These are phyloP conservation scores for Hymenoscyphus fructigenus DNA, from an alignment of 2,329 filamentous ascomycete genomes.

Conservation along the genomic window DNA sequence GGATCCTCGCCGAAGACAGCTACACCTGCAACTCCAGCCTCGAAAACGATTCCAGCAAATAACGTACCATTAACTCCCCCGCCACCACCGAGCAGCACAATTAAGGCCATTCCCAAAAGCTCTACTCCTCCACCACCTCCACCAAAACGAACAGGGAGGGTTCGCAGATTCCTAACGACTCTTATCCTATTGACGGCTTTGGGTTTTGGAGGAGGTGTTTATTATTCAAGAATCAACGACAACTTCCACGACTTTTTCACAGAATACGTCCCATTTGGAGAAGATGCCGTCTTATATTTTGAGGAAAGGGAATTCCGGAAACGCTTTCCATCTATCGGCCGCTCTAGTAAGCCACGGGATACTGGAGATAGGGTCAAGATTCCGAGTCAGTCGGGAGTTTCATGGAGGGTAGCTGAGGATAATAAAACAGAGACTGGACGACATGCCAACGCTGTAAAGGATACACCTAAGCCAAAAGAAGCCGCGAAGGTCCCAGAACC, in stretches of 20 bases:
- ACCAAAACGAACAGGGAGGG: constrained; percentile 56
- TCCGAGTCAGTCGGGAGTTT: constrained; percentile 80
- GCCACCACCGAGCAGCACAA: constrained; percentile 31
- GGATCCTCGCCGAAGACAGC: constrained; percentile 13
- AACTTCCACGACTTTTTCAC: constrained; percentile 99
- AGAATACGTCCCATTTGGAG: constrained; percentile 91
- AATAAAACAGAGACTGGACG: constrained; percentile 51
- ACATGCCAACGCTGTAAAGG: constrained; percentile 56
- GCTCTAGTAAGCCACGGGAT: constrained; percentile 42
- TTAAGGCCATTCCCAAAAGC: constrained; percentile 38
- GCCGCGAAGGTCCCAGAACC: constrained; percentile 33
- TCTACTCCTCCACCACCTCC: constrained; percentile 41
- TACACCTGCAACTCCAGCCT: constrained; percentile 37
- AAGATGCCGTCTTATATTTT: constrained; percentile 91
- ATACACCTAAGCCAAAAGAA: constrained; percentile 28
- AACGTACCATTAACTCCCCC: constrained; percentile 47
- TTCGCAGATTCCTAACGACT: constrained; percentile 75
- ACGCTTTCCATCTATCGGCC: constrained; percentile 64
- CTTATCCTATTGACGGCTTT: constrained; percentile 73
- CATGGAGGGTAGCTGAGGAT: constrained; percentile 71
- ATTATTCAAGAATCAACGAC: constrained; percentile 90
- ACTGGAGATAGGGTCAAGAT: constrained; percentile 75
- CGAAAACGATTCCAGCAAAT: constrained; percentile 47
- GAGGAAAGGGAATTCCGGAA: constrained; percentile 93
- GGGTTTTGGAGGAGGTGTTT: constrained; percentile 84